Evolutionary conservation across 2,329 filamentous ascomycete genomes (phyloP), one percentile per base, ranked within the genome.

Genomic region (Intubia oerlemansii): DNA sequence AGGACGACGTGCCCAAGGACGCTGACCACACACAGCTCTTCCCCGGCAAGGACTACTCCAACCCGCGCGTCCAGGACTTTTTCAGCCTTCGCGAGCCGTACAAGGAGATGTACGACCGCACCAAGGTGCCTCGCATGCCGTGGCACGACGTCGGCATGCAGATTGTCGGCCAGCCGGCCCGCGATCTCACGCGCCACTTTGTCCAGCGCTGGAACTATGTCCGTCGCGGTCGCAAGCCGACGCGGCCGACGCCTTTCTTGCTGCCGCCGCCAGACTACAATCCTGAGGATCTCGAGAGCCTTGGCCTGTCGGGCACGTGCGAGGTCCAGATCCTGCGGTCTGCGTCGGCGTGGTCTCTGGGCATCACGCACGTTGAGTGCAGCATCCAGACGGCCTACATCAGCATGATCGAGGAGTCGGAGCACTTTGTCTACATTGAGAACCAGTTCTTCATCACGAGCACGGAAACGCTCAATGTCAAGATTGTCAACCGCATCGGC

Each of bases 91-190:
- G 88, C 44, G 81, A 90, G 47, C 88, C 88, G 2, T 95, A 95
- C 43, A 88, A 92, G 44, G 88, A 98, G 50, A 95, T 95, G 88
- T 98, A 95, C 44, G 81, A 95, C 49, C 74, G 88, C 31, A 75
- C 69, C 34, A 77, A 77, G 45, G 66, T 85, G 12, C 82, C 88
- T 2, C 63, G 88, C 36, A 98, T 95, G 88, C 85, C 88, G 2
- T 98, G 88, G 88, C 88, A 98, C 44, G 88, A 98, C 48, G 82
- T 98, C 36, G 71, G 76, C 3, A 95, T 98, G 88, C 88, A 95
- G 49, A 74, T 98, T 24, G 82, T 95, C 24, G 88, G 88, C 4
- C 88, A 95, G 47, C 88, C 88, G 3, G 85, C 88, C 10, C 68
- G 88, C 39, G 88, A 98, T 52, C 56, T 95, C 36, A 93, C 84